phyloP scores from a whole-genome alignment of 306 rosid species.

The Prosopis cineraria region DNA sequence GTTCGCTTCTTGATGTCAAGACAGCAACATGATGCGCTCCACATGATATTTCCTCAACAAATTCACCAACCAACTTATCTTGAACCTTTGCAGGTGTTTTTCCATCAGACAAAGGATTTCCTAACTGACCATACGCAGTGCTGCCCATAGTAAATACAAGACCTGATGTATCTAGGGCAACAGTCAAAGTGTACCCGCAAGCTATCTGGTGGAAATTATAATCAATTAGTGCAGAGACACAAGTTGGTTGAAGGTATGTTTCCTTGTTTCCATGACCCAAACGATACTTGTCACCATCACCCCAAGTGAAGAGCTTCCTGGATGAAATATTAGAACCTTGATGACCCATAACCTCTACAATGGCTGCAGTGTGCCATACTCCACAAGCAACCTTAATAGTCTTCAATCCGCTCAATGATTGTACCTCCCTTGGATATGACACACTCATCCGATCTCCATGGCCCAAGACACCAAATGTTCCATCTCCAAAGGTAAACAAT shows the following conservation, averaged over 20 bases:
- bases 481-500: conserved; percentile 76
- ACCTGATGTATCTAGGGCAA: conserved; percentile 74
- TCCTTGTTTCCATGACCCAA: conserved; percentile 73
- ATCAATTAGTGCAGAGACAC: conserved; percentile 73
- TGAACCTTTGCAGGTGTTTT: conserved; percentile 62
- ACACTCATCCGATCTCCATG: conserved; percentile 65
- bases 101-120: conserved; percentile 63
- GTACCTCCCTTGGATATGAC: conserved; percentile 63
- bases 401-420: conserved; percentile 58
- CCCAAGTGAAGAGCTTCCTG: conserved; percentile 73
- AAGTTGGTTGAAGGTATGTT: conserved; percentile 62
- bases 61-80: conserved; percentile 69
- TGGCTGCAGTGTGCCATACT: conserved; percentile 82
- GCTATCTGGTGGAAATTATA: conserved; percentile 67
- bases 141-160: conserved; percentile 73
- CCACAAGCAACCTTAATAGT: conserved; percentile 76
- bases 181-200: conserved; percentile 69
- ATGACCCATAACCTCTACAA: conserved; percentile 67
- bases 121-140: conserved; percentile 60
- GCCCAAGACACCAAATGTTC: conserved; percentile 73
- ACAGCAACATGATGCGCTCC: conserved; percentile 65
- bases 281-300: conserved; percentile 71
- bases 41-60: conserved; percentile 73
- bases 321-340: conserved; percentile 54
- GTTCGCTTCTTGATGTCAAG: conserved; percentile 71